phyloP scores from a whole-genome alignment of 495 filamentous ascomycete species.

The Penicillium macrosclerotiorum region DNA sequence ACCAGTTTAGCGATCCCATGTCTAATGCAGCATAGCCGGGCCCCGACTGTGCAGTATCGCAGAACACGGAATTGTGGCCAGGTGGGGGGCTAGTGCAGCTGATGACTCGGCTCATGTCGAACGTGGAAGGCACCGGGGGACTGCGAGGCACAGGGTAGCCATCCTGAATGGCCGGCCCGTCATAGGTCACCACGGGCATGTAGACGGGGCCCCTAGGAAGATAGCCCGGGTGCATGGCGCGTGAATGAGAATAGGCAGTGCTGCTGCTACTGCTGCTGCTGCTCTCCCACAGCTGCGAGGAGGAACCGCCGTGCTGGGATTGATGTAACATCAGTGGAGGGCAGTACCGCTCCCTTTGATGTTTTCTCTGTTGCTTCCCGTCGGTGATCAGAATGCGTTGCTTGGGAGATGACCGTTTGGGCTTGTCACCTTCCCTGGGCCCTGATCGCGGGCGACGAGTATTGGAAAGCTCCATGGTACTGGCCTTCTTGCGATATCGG shows the following conservation, averaged over 20 bases:
- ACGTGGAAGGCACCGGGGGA: too few species aligned
- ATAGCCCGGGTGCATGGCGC: too few species aligned
- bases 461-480: constrained; percentile 40
- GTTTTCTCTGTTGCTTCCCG: constrained; percentile 25
- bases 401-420: too few species aligned
- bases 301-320: too few species aligned
- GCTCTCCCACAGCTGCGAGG: too few species aligned
- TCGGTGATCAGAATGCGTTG: too few species aligned
- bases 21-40: constrained; percentile 22
- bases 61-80: constrained; percentile 20
- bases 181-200: too few species aligned
- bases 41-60: constrained; percentile 15
- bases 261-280: background rate
- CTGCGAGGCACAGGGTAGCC: too few species aligned
- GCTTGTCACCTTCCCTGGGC: constrained; percentile 55
- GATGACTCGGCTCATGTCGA: constrained; percentile 23
- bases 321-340: constrained; percentile 12
- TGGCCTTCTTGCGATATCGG: constrained; percentile 59
- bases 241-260: too few species aligned
- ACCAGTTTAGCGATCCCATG: constrained; percentile 22
- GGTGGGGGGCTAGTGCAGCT: constrained; percentile 29
- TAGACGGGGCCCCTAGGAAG: too few species aligned
- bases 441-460: constrained; percentile 54
- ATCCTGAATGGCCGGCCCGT: too few species aligned
- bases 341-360: constrained; percentile 18